Conservation (phyloP, 176 grass and related monocot genomes). For the Urochloa ruziziensis region DNA sequence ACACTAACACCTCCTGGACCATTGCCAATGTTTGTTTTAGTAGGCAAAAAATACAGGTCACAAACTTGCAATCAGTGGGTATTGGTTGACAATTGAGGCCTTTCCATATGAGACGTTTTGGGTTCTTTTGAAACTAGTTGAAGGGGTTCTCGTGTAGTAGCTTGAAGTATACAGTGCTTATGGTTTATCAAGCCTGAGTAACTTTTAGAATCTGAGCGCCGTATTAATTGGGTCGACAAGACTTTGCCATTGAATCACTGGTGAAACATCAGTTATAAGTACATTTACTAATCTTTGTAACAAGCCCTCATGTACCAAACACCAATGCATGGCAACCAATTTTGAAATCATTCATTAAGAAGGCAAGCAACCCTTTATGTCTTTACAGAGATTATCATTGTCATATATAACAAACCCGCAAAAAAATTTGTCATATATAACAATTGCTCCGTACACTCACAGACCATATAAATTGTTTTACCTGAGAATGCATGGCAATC, state of each 20-base stretch:
- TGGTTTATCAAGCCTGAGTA: neutral
- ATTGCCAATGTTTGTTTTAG: slow-evolving; percentile 16
- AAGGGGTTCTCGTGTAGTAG: neutral
- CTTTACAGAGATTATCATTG: neutral
- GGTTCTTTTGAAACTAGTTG: neutral
- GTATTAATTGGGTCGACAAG: neutral
- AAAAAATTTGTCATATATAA: no score
- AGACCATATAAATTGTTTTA: slow-evolving; percentile 10
- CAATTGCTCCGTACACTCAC: neutral
- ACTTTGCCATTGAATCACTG: neutral
- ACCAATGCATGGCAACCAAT: neutral
- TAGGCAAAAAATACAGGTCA: neutral
- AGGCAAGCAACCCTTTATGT: neutral
- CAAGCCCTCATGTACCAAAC: neutral
- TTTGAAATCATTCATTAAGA: neutral
- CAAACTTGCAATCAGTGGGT: neutral
- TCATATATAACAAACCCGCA: neutral
- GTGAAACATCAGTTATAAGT: neutral
- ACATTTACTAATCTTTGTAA: neutral
- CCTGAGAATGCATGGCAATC: neutral
- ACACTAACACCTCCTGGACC: slow-evolving; percentile 8
- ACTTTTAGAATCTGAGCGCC: neutral
- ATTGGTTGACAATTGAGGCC: neutral
- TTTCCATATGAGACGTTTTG: neutral
- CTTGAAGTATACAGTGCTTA: neutral